Conservation (phyloP, 148 eudicot species). For the Vaccinium myrtillus region DNA sequence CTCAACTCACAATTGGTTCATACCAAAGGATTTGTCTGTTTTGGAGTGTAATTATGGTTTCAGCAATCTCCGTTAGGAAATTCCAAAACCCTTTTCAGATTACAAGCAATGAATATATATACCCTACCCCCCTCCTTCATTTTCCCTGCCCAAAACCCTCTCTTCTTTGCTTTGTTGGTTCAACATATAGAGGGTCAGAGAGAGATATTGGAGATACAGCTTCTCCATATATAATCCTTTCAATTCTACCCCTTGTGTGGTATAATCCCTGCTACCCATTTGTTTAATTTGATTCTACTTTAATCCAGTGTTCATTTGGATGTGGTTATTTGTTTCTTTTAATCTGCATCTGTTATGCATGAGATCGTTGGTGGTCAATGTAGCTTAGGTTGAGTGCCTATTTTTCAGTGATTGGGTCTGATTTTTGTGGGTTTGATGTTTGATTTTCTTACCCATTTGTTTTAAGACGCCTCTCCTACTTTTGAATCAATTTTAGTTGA, state of each 20-base stretch:
- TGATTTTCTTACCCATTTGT: not conserved
- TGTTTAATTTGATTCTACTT: not conserved
- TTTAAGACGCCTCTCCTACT: not conserved
- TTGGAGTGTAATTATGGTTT: conserved; percentile 5
- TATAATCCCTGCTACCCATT: not conserved
- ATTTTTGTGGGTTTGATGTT: not conserved
- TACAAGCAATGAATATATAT: not conserved
- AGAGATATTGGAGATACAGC: not conserved
- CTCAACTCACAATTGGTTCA: not conserved
- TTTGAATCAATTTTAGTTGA: not conserved
- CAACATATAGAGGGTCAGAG: not conserved
- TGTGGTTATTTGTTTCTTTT: not conserved
- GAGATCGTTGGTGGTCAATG: conserved; percentile 3
- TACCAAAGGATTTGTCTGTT: conserved; percentile 2
- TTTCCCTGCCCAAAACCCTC: not conserved
- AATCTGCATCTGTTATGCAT: not conserved
- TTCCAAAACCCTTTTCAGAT: not conserved
- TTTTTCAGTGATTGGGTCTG: not conserved
- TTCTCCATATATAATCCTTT: not conserved
- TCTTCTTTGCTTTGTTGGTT: not conserved
- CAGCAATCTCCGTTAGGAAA: not conserved
- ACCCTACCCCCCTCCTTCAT: not conserved
- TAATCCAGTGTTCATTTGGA: not conserved
- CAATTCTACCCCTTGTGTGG: not conserved
- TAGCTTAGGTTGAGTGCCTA: not conserved